Evolutionary conservation across 176 grass and related monocot genomes (phyloP).

Genomic region (Eleusine coracana): DNA sequence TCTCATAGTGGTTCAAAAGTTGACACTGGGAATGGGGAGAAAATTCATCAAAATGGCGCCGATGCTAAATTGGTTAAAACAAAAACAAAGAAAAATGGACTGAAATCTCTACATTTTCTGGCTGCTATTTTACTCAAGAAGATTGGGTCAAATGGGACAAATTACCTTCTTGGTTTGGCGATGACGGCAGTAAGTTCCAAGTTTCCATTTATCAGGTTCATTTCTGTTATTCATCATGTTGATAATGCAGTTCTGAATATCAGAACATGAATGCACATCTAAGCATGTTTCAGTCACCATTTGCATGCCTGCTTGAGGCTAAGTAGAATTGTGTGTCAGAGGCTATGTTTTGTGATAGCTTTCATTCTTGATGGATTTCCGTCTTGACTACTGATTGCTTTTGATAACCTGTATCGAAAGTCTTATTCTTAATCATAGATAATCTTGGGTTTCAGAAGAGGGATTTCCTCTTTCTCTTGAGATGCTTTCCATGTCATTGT

Average conservation of each 20-base stretch:
- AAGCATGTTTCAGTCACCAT: background rate
- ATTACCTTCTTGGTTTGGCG: conserved; percentile 72
- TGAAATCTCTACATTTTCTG: conserved; percentile 86
- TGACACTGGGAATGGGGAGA: conserved; percentile 33
- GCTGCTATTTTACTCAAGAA: conserved; percentile 83
- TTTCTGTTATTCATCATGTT: conserved; percentile 25
- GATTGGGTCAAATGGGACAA: conserved; percentile 70
- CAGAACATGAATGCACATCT: conserved; percentile 2
- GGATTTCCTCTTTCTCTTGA: background rate
- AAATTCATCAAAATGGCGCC: conserved; percentile 51
- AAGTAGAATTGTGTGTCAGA: background rate
- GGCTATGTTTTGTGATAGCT: conserved; percentile 14
- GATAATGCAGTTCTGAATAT: background rate
- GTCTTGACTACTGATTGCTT: background rate
- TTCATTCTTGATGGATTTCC: background rate
- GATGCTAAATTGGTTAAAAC: conserved; percentile 53
- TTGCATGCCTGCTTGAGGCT: background rate
- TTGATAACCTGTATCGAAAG: background rate
- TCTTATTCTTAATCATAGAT: background rate
- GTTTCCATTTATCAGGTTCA: background rate
- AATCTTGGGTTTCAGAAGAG: conserved; percentile 12
- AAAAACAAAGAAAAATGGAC: conserved; percentile 59
- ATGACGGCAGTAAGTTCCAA: conserved; percentile 64
- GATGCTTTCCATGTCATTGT: background rate
- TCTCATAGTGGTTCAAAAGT: conserved; percentile 38